Evolutionary conservation across 768 basidiomycete genomes (phyloP).

Genomic region (Termitomyces sp.): DNA sequence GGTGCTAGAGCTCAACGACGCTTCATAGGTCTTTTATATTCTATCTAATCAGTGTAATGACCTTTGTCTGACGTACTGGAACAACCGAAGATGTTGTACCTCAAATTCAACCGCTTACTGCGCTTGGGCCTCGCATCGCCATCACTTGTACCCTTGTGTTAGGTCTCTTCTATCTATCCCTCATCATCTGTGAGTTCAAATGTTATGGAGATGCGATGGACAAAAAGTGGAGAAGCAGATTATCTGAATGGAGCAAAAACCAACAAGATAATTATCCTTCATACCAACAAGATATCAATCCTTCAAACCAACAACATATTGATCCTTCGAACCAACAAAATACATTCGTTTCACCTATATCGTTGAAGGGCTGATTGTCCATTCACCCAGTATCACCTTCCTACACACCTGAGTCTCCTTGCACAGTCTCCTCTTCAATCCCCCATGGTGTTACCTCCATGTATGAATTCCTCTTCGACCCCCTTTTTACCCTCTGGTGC

Average conservation of each 20-base stretch:
- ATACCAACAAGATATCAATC: too few relatives aligned
- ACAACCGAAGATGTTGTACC: conserved; percentile 32
- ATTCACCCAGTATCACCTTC: too few relatives aligned
- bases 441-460: too few relatives aligned
- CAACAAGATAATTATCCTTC: too few relatives aligned
- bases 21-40: conserved; percentile 58
- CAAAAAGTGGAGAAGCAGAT: not conserved
- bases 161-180: not conserved
- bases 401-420: too few relatives aligned
- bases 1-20: not conserved
- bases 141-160: conserved; percentile 35
- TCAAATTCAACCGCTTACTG: conserved; percentile 35
- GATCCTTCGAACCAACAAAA: too few relatives aligned
- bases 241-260: not conserved
- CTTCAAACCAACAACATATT: too few relatives aligned
- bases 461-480: too few relatives aligned
- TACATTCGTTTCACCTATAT: too few relatives aligned
- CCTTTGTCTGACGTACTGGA: conserved; percentile 72
- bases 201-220: not conserved
- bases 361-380: too few relatives aligned
- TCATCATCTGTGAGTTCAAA: not conserved
- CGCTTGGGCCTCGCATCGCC: conserved; percentile 51
- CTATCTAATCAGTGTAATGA: conserved; percentile 59
- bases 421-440: too few relatives aligned
- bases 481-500: too few relatives aligned